Evolutionary conservation across 495 filamentous ascomycete genomes (phyloP).

Genomic region (Hyphodiscus hymeniophilus): DNA sequence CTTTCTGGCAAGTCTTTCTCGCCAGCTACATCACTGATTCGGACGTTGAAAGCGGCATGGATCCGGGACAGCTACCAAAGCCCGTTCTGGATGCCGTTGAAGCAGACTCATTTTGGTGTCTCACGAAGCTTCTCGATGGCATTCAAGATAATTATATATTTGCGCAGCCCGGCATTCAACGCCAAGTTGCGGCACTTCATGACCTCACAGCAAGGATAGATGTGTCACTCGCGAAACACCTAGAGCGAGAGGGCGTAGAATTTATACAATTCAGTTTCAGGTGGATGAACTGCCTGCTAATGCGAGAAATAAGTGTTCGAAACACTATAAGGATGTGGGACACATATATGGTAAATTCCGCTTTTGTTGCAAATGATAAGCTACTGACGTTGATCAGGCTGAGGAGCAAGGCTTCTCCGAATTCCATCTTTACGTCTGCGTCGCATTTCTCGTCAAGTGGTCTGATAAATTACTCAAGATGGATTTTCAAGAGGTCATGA

Average conservation of each 20-base stretch:
- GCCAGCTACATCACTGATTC: slow-evolving; percentile 87
- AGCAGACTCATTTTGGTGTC: slow-evolving; percentile 96
- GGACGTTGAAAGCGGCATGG: slow-evolving; percentile 91
- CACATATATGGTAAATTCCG: slow-evolving; percentile 75
- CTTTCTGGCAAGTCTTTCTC: slow-evolving; percentile 96
- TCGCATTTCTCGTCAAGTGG: slow-evolving; percentile 98
- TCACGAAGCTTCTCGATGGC: slow-evolving; percentile 92
- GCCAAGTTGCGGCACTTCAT: slow-evolving; percentile 79
- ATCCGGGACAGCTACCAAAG: slow-evolving; percentile 86
- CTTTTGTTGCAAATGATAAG: not conserved
- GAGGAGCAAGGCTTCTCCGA: slow-evolving; percentile 98
- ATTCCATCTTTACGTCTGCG: slow-evolving; percentile 97
- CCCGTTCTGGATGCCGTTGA: slow-evolving; percentile 94
- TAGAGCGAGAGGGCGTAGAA: slow-evolving; percentile 85
- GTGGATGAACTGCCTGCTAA: slow-evolving; percentile 99
- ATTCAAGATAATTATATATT: slow-evolving; percentile 99
- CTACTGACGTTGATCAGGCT: too few relatives aligned
- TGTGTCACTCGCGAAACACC: slow-evolving; percentile 70
- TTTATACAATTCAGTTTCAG: slow-evolving; percentile 99
- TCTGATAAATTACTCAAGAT: slow-evolving; percentile 89
- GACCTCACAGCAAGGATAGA: slow-evolving; percentile 91
- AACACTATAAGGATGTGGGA: slow-evolving; percentile 99
- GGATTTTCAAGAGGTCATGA: slow-evolving; percentile 99
- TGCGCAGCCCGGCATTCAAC: slow-evolving; percentile 90
- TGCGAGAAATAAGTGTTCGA: slow-evolving; percentile 92